Evolutionary conservation across 1,284 basidiomycete species (phyloP).

Genomic region (Rhizoctonia solani): DNA sequence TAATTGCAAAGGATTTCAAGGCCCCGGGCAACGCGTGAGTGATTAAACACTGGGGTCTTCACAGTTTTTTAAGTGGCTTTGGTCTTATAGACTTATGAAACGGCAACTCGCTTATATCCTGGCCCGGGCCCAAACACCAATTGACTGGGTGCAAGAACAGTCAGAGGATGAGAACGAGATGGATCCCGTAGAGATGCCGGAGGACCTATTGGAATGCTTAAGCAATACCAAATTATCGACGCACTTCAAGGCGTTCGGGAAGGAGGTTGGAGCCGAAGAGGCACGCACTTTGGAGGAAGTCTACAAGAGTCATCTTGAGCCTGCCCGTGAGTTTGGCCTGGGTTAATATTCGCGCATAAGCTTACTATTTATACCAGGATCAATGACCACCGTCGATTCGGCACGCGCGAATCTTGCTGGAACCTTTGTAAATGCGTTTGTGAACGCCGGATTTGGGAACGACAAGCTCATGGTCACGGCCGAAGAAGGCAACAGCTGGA

Average conservation of each 20-base stretch:
- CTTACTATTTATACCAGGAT: conserved; percentile 49
- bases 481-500: conserved; percentile 95
- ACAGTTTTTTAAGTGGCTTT: not conserved
- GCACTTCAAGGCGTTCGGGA: conserved; percentile 91
- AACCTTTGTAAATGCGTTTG: conserved; percentile 98
- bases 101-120: conserved; percentile 94
- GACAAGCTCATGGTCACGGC: conserved; percentile 98
- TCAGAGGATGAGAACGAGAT: conserved; percentile 60
- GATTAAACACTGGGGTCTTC: not conserved
- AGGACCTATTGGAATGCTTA: conserved; percentile 83
- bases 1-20: conserved; percentile 82
- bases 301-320: conserved; percentile 96
- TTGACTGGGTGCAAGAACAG: conserved; percentile 83
- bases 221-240: conserved; percentile 82
- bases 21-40: conserved; percentile 81
- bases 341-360: not conserved
- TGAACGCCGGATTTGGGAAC: conserved; percentile 98
- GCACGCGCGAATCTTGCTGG: conserved; percentile 94
- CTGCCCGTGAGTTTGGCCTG: conserved; percentile 62
- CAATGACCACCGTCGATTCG: conserved; percentile 82
- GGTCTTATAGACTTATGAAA: conserved; percentile 74
- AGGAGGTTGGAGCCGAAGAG: conserved; percentile 90
- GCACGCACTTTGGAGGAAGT: conserved; percentile 95
- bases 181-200: conserved; percentile 69
- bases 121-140: conserved; percentile 87